Conservation (phyloP, 257 asterid species). For the Phtheirospermum japonicum region DNA sequence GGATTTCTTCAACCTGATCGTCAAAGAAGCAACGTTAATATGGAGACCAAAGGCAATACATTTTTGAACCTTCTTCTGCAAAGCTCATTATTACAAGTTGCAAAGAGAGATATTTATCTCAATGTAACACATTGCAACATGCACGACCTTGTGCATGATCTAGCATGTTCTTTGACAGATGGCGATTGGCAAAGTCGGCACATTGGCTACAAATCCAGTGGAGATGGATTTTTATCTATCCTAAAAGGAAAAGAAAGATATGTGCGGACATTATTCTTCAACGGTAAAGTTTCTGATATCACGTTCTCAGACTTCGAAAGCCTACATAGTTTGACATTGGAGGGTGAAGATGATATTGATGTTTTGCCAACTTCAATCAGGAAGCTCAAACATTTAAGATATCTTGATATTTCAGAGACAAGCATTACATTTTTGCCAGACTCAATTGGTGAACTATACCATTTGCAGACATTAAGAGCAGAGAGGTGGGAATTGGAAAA, state of each 20-base stretch:
- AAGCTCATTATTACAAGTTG: constrained; percentile 6
- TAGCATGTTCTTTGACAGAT: background rate
- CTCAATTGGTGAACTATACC: background rate
- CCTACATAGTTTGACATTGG: constrained; percentile 23
- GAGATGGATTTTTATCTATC: background rate
- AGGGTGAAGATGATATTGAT: background rate
- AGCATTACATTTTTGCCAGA: background rate
- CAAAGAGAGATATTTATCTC: too few relatives aligned
- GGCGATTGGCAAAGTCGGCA: background rate
- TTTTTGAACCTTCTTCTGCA: background rate
- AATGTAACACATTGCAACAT: too few relatives aligned
- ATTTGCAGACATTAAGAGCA: too few relatives aligned
- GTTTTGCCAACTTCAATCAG: too few relatives aligned
- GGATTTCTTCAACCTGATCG: constrained; percentile 18
- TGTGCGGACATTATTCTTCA: constrained; percentile 26
- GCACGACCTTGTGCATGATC: constrained; percentile 1
- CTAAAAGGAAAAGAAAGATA: constrained; percentile 4
- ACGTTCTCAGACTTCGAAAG: constrained; percentile 6
- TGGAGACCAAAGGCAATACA: too few relatives aligned
- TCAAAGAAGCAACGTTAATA: too few relatives aligned
- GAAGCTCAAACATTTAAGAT: too few relatives aligned
- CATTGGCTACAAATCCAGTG: background rate
- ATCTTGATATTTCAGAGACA: background rate
- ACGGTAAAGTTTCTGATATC: background rate
- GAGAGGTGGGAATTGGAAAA: too few relatives aligned